These are phyloP conservation scores for Bryoerythrophyllum caledonicum DNA, from an alignment of 225 moss, liverwort and hornwort species.

Conservation along the genomic window DNA sequence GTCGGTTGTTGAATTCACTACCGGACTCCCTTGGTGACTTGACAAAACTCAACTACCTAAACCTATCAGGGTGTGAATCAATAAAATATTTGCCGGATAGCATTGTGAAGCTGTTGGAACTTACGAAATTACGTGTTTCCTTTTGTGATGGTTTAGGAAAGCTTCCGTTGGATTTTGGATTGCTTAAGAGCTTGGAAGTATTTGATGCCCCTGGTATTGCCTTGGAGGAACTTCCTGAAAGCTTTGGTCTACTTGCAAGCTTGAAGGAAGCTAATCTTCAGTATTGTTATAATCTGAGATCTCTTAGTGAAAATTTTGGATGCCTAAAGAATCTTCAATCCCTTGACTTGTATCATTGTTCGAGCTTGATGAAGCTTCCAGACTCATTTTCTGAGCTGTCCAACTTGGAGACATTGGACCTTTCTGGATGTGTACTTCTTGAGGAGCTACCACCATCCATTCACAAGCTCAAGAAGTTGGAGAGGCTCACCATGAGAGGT, in stretches of 20 bases:
- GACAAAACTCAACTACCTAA: neutral
- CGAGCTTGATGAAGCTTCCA: neutral
- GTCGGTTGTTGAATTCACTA: neutral
- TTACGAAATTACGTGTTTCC: neutral
- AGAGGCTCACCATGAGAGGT: neutral
- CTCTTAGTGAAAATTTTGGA: neutral
- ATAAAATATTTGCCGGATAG: neutral
- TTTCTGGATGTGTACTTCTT: neutral
- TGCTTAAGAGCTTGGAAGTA: neutral
- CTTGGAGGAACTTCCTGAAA: neutral
- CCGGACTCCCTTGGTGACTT: too few relatives aligned
- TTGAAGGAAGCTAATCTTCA: rapidly evolving
- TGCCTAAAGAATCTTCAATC: neutral
- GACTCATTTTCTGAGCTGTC: neutral
- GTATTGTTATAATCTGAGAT: neutral
- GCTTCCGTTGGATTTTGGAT: neutral
- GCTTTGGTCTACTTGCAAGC: neutral
- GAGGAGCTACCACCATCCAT: neutral
- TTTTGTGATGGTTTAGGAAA: neutral
- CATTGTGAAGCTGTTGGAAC: neutral
- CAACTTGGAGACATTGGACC: neutral
- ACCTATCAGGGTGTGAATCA: neutral
- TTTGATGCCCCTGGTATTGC: rapidly evolving
- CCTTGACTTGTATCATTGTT: neutral
- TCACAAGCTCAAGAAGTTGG: neutral